A percentile compares a stretch with the other conserved stretches of the same genome.
These are phyloP conservation scores for Leishmania guyanensis DNA, from an alignment of 208 protist species.

Conservation along the genomic window DNA sequence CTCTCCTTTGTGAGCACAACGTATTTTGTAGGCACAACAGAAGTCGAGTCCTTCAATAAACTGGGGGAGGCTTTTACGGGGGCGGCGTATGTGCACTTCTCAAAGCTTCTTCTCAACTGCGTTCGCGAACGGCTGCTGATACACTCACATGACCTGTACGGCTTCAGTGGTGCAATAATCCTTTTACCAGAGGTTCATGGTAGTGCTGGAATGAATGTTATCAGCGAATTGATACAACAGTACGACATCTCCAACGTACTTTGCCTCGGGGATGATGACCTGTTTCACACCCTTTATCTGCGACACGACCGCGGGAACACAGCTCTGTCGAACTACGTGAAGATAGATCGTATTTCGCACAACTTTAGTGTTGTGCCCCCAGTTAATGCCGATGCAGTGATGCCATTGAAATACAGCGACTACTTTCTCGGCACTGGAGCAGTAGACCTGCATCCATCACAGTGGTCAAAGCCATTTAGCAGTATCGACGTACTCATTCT, in stretches of 20 bases:
- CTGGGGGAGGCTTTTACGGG: slow-evolving; percentile 49
- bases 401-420: slow-evolving; percentile 50
- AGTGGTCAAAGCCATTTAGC: slow-evolving; percentile 64
- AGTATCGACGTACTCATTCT: slow-evolving; percentile 70
- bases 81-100: slow-evolving; percentile 68
- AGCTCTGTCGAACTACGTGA: slow-evolving; percentile 21
- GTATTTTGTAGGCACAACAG: slow-evolving; percentile 79
- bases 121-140: slow-evolving; percentile 46
- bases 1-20: slow-evolving; percentile 55
- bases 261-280: slow-evolving; percentile 72
- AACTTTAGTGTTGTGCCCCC: slow-evolving; percentile 46
- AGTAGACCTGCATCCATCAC: slow-evolving; percentile 61
- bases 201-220: slow-evolving; percentile 62
- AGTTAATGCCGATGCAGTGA: slow-evolving; percentile 28
- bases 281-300: slow-evolving; percentile 65
- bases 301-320: slow-evolving; percentile 33
- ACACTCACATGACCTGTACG: slow-evolving; percentile 58
- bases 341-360: slow-evolving; percentile 68
- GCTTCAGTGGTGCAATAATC: slow-evolving; percentile 75
- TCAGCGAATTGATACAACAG: slow-evolving; percentile 60
- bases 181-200: slow-evolving; percentile 69
- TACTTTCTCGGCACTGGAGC: slow-evolving; percentile 78
- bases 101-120: slow-evolving; percentile 36
- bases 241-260: slow-evolving; percentile 73
- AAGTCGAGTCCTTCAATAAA: slow-evolving; percentile 45